phyloP scores from a whole-genome alignment of 83 land plant species.

The Thuja plicata region DNA sequence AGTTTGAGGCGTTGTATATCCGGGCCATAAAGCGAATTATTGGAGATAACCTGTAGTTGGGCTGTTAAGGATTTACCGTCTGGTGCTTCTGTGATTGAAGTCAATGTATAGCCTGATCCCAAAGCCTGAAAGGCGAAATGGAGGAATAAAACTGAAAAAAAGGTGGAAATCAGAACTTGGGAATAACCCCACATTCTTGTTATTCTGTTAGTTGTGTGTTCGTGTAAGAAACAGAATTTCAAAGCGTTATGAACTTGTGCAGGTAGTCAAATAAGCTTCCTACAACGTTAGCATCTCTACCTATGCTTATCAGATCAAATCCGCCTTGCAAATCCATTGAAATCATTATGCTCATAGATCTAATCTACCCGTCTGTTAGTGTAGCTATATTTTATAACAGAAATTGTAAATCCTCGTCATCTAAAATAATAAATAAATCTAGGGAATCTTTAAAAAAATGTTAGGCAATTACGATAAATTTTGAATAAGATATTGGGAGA shows the following conservation, averaged over 20 bases:
- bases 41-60: conserved; percentile 29
- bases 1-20: conserved; percentile 40
- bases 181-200: not conserved
- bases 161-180: not conserved
- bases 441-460: too few relatives aligned
- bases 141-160: not conserved
- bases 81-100: conserved; percentile 9
- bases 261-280: not conserved
- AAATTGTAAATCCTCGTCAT: too few relatives aligned
- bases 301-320: too few relatives aligned
- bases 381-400: too few relatives aligned
- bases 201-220: not conserved
- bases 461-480: too few relatives aligned
- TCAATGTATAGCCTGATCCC: conserved; percentile 44
- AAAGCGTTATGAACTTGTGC: conserved; percentile 13
- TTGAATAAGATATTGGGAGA: too few relatives aligned
- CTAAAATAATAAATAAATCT: too few relatives aligned
- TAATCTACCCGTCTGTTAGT: too few relatives aligned
- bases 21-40: conserved; percentile 32
- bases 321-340: too few relatives aligned
- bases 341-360: too few relatives aligned
- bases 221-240: too few relatives aligned
- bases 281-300: too few relatives aligned
- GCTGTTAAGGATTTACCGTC: conserved; percentile 37
- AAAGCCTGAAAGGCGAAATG: not conserved